Evolutionary conservation across 108 stramenopile species (phyloP).

Genomic region (Cyclotella baltica): DNA sequence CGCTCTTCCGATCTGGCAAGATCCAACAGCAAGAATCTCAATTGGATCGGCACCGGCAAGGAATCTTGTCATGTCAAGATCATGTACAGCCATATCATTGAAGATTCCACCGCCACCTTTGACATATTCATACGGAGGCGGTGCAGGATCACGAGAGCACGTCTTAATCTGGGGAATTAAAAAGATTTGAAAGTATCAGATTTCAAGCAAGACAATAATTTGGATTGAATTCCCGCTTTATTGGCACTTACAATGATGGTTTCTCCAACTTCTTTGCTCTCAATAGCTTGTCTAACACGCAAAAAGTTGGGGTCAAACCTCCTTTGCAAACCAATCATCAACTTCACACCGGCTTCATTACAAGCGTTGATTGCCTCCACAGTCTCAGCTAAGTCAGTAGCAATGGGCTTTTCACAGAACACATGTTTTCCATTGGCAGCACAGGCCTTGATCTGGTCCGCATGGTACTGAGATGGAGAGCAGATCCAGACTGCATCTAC

Average conservation of each 20-base stretch:
- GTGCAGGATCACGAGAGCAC: too few relatives aligned
- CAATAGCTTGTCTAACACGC: slow-evolving; percentile 87
- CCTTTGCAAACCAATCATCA: slow-evolving; percentile 95
- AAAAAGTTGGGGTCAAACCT: slow-evolving; percentile 96
- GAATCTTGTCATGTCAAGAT: slow-evolving; percentile 96
- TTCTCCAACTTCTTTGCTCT: slow-evolving; percentile 87
- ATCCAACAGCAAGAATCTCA: slow-evolving; percentile 72
- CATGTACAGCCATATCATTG: slow-evolving; percentile 98
- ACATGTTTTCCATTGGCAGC: slow-evolving; percentile 95
- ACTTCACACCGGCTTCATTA: slow-evolving; percentile 90
- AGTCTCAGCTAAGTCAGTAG: slow-evolving; percentile 93
- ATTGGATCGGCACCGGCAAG: slow-evolving; percentile 80
- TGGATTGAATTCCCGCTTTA: too few relatives aligned
- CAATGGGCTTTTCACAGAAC: slow-evolving; percentile 97
- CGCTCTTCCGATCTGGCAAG: slow-evolving; percentile 96
- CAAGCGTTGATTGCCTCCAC: slow-evolving; percentile 96
- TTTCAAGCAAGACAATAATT: too few relatives aligned
- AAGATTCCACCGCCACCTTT: too few relatives aligned
- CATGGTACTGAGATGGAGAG: too few relatives aligned
- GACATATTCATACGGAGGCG: too few relatives aligned
- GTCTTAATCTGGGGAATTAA: too few relatives aligned
- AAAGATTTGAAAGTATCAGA: too few relatives aligned
- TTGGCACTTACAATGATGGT: slow-evolving; percentile 86
- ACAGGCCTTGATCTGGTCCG: too few relatives aligned
- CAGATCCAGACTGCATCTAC: slow-evolving; percentile 99